Evolutionary conservation across 805 yeast genomes (phyloP), one percentile per base, ranked within the genome.

Genomic region (Saturnispora gosingensis): DNA sequence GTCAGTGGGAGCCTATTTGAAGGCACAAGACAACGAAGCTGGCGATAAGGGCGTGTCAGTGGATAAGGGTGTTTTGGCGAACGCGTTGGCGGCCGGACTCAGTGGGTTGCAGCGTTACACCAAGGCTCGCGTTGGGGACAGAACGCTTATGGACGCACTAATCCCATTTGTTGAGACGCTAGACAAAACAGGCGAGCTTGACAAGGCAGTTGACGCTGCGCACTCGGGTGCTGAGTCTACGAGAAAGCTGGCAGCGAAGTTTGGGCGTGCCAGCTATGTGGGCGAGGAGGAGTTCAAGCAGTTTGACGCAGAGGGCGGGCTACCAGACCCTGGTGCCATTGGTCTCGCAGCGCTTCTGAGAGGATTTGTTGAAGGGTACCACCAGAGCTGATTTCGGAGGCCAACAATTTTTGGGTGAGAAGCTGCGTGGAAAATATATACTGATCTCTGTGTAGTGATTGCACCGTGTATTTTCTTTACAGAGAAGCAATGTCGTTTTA

Each of bases 291-390:
- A 78, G 49, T 75, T 81, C 58, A 69, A 72, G 51, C 67, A 66
- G 43, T 74, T 71, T 48, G 74, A 68, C 39, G 74, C 72, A 39
- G 75, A 74, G 61, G 88, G 87, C 25, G 87, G 85, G n/a, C 73
- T 89, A 30, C 95, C 96, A 1, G 98, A 90, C 61, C 97, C 98
- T 5, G 97, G 98, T 57, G 97, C 97, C 2, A 80, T 88, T 52
- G 97, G 97, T 3, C 70, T 90, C 24, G 85, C 69, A 22, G 69
- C 68, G 3, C 51, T 67, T 22, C 52, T 67, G 30, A 59, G 58
- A 16, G 71, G 70, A 3, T 59, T 65, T 56, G 63, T 63, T 40
- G 59, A 56, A 5, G 64, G 61, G 4, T 24, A 32, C 25, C 25
- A 45, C 25, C 25, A 45, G 24, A 24, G 27, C 16, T 52, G 24